A percentile compares a stretch with the other conserved stretches of the same genome.
Conservation (phyloP, 169 alveolate genomes). For the Eimeria sp. region DNA sequence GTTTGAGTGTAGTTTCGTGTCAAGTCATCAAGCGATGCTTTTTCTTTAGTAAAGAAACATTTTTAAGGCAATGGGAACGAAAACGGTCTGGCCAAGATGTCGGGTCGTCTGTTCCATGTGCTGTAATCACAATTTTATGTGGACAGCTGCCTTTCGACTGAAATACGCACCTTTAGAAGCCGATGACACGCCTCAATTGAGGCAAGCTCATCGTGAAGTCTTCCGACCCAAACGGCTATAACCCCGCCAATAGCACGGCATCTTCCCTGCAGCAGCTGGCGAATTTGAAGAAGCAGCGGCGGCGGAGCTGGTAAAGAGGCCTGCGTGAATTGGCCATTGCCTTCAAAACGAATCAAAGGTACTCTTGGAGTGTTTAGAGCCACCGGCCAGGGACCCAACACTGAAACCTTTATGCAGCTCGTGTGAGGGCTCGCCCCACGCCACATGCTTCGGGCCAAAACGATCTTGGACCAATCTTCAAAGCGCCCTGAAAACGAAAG, state of each 20-base stretch:
- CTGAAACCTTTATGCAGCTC: constrained; percentile 52
- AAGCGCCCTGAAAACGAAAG: constrained; percentile 18
- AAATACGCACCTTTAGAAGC: background rate
- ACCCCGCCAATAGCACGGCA: constrained; percentile 56
- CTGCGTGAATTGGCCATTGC: background rate
- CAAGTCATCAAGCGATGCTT: background rate
- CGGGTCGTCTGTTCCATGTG: background rate
- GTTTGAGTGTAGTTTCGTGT: background rate
- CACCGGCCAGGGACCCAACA: constrained; percentile 55
- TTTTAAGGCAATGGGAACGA: background rate
- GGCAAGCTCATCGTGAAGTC: constrained; percentile 44
- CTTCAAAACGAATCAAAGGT: constrained; percentile 17
- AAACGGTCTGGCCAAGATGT: background rate
- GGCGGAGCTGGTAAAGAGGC: constrained; percentile 27
- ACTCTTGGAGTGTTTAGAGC: background rate
- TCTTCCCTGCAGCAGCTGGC: constrained; percentile 59
- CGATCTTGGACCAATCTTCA: constrained; percentile 54
- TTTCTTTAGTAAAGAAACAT: background rate
- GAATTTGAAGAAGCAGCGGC: constrained; percentile 61
- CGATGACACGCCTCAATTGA: constrained; percentile 58
- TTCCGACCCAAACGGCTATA: constrained; percentile 61
- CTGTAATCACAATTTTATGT: background rate
- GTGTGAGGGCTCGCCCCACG: constrained; percentile 67
- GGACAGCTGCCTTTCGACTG: background rate
- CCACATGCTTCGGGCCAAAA: constrained; percentile 63